Evolutionary conservation across 805 yeast genomes (phyloP), one percentile per base, ranked within the genome.

Genomic region (Dipodascus albidus): DNA sequence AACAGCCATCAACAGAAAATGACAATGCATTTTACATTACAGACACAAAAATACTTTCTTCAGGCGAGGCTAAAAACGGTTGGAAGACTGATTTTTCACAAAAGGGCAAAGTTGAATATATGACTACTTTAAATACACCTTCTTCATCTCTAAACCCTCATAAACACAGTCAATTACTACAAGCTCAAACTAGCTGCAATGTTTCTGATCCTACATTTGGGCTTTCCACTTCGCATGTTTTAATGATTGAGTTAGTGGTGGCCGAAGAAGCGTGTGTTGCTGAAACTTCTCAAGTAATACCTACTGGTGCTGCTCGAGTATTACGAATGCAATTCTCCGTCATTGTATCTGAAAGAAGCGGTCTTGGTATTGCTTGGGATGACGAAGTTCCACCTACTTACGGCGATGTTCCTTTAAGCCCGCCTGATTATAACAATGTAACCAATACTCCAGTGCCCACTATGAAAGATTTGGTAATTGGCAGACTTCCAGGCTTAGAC

Each of bases 301-400:
- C 69, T 3, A 93, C 98, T 0, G 99, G 99, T 15, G 87, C 95
- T 2, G 99, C 99, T 0, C 74, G 99, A 50, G 95, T 93, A 1
- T 72, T 93, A 56, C 73, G 98, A 58, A 93, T 93, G 97, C 96
- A 90, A 67, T 91, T 93, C 70, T 83, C 85, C 59, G 62, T 91
- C n/a, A 73, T 74, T 2, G 69, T 93, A 21, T 85, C 96, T 1
- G 98, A 90, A 65, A 75, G 98, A 55, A 84, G 96, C 0, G 99
- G 99, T 0, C 74, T 93, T 47, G 99, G 99, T 2, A 87, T 93
- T 27, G 85, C 97, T 0, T 93, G 99, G 98, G 97, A 91, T 68
- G 97, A 91, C 64, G 99, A 93, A 68, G 98, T 95, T 17, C 99
- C 99, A 1, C 99, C 99, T 1, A 85, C 89, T 20, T 93, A 93